Evolutionary conservation across 805 yeast genomes (phyloP).

Genomic region (Lipomyces mesembrius): DNA sequence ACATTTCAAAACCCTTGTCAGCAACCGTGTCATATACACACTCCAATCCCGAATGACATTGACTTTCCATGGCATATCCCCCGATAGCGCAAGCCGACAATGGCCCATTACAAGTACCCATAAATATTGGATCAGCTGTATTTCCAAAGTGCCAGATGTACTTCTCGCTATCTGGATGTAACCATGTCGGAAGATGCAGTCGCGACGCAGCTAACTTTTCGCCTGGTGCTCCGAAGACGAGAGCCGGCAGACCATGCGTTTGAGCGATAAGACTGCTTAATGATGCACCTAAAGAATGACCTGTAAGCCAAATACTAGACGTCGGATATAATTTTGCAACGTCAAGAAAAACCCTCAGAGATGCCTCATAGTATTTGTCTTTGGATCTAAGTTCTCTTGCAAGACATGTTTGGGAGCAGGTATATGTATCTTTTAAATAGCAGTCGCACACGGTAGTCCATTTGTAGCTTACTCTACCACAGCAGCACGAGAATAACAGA

Average conservation of each 20-base stretch:
- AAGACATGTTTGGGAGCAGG: constrained; percentile 86
- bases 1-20: constrained; percentile 91
- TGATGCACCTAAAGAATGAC: constrained; percentile 95
- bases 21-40: constrained; percentile 89
- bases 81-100: constrained; percentile 85
- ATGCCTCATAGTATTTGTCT: constrained; percentile 83
- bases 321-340: constrained; percentile 70
- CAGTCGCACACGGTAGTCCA: constrained; percentile 98
- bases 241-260: constrained; percentile 87
- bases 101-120: constrained; percentile 97
- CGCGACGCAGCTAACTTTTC: constrained; percentile 82
- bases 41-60: constrained; percentile 86
- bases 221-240: constrained; percentile 92
- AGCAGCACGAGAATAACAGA: constrained; percentile 88
- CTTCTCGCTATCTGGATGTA: constrained; percentile 71
- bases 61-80: constrained; percentile 97
- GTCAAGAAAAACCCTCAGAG: constrained; percentile 72
- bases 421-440: constrained; percentile 69
- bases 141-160: constrained; percentile 95
- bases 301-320: constrained; percentile 84
- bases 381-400: constrained; percentile 73
- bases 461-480: constrained; percentile 86
- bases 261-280: constrained; percentile 80
- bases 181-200: constrained; percentile 81
- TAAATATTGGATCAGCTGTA: constrained; percentile 93